These are phyloP conservation scores for Pistacia vera DNA, from an alignment of 345 rosid species.

Conservation along the genomic window DNA sequence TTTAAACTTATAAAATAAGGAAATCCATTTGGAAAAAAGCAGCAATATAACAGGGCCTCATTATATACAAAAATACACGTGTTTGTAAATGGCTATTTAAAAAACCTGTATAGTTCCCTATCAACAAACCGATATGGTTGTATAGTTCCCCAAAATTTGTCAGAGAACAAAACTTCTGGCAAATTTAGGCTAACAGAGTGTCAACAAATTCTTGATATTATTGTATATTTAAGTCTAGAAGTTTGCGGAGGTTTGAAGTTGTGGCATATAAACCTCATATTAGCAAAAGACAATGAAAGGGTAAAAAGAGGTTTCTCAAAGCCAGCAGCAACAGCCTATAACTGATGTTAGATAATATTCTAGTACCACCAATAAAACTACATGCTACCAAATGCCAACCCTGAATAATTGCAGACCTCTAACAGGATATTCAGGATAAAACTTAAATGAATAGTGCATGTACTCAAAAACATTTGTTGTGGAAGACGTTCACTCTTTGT, in stretches of 20 bases:
- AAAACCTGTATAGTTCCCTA: not conserved
- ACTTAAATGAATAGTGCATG: not conserved
- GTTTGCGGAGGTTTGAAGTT: not conserved
- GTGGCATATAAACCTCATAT: not conserved
- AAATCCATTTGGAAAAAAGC: not conserved
- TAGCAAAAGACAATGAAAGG: not conserved
- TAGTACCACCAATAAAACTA: not conserved
- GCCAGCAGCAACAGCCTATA: not conserved
- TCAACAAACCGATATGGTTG: not conserved
- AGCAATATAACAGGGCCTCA: not conserved
- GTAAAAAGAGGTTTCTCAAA: not conserved
- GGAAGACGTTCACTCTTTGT: not conserved
- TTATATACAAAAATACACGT: too few relatives aligned
- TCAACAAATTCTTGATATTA: not conserved
- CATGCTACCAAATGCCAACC: not conserved
- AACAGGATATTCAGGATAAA: not conserved
- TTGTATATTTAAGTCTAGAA: not conserved
- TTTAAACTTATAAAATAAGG: not conserved
- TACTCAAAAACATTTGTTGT: not conserved
- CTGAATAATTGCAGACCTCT: not conserved
- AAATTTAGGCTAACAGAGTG: not conserved
- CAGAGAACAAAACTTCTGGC: not conserved
- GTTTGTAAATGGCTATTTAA: too few relatives aligned
- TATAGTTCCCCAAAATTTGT: not conserved
- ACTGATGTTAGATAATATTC: not conserved